Percentiles rank a stretch among this genome's conserved stretches.
phyloP scores from a whole-genome alignment of 371 early-diverging fungal genomes.

The Nematocida homosporus region DNA sequence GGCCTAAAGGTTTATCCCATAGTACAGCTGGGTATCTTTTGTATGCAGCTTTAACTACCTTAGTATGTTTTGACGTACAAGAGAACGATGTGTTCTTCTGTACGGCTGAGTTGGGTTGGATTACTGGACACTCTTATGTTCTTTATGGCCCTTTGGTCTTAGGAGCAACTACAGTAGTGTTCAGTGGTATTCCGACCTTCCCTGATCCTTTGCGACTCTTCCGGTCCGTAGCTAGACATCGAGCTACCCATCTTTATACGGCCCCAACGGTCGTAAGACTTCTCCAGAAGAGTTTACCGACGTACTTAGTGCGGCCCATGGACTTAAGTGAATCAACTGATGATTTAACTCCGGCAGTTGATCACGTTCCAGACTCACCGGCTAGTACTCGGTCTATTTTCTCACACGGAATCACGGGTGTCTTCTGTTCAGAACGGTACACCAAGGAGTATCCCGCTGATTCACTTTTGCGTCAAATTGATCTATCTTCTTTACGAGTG shows the following conservation, averaged over 20 bases:
- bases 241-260: slow-evolving; percentile 89
- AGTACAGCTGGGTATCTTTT: slow-evolving; percentile 86
- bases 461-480: slow-evolving; percentile 7
- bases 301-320: slow-evolving; percentile 62
- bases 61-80: slow-evolving; percentile 72
- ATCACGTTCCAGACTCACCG: slow-evolving; percentile 47
- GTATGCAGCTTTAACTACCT: slow-evolving; percentile 76
- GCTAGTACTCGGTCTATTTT: slow-evolving; percentile 39
- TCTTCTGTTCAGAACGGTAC: slow-evolving; percentile 12
- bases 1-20: slow-evolving; percentile 94
- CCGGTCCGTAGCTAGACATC: slow-evolving; percentile 75
- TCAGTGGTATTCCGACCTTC: slow-evolving; percentile 78
- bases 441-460: slow-evolving; percentile 25
- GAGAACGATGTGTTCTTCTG: slow-evolving; percentile 74
- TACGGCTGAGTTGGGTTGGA: slow-evolving; percentile 72
- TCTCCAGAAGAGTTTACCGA: slow-evolving; percentile 75
- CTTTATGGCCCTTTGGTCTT: slow-evolving; percentile 80
- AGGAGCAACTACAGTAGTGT: slow-evolving; percentile 78
- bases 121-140: slow-evolving; percentile 82
- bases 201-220: slow-evolving; percentile 78
- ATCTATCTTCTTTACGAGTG: slow-evolving; percentile 72
- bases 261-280: slow-evolving; percentile 94
- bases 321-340: slow-evolving; percentile 41
- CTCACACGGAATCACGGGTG: slow-evolving; percentile 10
- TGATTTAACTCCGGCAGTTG: slow-evolving; percentile 45